Evolutionary conservation across 2,329 filamentous ascomycete genomes (phyloP).

Genomic region (Hirsutella rhossiliensis): DNA sequence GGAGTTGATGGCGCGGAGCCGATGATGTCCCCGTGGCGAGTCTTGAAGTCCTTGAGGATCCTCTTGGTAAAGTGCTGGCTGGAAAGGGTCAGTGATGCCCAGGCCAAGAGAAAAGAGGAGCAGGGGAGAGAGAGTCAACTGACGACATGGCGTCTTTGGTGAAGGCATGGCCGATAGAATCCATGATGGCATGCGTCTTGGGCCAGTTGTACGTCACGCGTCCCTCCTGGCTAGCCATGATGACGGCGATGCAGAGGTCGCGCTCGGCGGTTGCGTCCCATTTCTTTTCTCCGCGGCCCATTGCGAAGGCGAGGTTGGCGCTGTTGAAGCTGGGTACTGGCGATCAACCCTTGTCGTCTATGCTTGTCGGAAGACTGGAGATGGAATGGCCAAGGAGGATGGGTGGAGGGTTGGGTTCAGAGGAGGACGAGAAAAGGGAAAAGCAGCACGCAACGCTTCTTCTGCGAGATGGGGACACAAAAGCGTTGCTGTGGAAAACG

Average conservation of each 20-base stretch:
- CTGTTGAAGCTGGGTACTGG: neutral
- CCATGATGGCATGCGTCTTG: slow-evolving; percentile 18
- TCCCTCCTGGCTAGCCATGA: slow-evolving; percentile 14
- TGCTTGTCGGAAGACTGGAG: too few species aligned
- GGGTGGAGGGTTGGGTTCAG: too few species aligned
- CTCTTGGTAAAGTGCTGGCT: slow-evolving; percentile 28
- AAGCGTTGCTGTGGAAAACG: too few species aligned
- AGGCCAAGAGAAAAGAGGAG: neutral
- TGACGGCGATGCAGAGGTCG: slow-evolving; percentile 25
- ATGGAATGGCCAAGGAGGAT: too few species aligned
- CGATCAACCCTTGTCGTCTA: too few species aligned
- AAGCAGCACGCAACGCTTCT: too few species aligned
- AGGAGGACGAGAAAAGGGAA: too few species aligned
- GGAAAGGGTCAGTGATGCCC: neutral
- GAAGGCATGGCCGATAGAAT: slow-evolving; percentile 19
- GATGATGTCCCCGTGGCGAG: slow-evolving; percentile 10
- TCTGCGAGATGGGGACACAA: too few species aligned
- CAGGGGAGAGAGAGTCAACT: slow-evolving; percentile 5
- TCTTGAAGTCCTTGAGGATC: slow-evolving; percentile 22
- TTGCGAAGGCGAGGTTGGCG: slow-evolving; percentile 1
- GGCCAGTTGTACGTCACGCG: slow-evolving; percentile 21
- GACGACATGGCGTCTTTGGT: slow-evolving; percentile 27
- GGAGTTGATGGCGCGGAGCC: slow-evolving; percentile 5
- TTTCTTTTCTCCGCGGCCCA: slow-evolving; percentile 20
- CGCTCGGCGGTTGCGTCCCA: slow-evolving; percentile 23